Percentiles rank a stretch among this genome's conserved stretches.
phyloP scores from a whole-genome alignment of 2,329 filamentous ascomycete species.

The Dothideomycetes sp. region DNA sequence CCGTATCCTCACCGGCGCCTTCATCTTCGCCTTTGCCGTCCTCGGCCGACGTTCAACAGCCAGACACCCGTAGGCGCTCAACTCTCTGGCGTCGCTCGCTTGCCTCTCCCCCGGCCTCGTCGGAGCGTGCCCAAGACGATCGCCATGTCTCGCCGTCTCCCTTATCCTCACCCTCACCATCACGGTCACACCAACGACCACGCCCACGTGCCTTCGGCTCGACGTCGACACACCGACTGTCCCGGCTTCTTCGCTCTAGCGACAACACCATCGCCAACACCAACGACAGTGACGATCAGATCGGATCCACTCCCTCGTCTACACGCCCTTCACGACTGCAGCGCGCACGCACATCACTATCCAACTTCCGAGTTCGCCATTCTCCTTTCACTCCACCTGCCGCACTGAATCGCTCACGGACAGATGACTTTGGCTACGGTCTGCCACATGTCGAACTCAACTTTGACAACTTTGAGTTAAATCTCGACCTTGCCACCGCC shows the following conservation, averaged over 20 bases:
- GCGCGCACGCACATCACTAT: conserved; percentile 12
- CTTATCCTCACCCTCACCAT: background rate
- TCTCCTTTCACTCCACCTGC: conserved; percentile 6
- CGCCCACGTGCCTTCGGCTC: conserved; percentile 20
- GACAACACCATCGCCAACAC: conserved; percentile 15
- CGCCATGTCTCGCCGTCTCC: background rate
- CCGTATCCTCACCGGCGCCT: conserved; percentile 18
- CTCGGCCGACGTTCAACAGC: conserved; percentile 2
- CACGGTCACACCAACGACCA: background rate
- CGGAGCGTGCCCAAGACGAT: conserved; percentile 1
- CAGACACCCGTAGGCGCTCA: conserved; percentile 4
- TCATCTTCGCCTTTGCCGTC: conserved; percentile 2
- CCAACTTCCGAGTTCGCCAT: conserved; percentile 5
- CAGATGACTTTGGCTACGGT: conserved; percentile 9
- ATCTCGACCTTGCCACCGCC: conserved; percentile 27
- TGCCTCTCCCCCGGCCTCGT: conserved; percentile 4
- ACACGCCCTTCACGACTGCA: conserved; percentile 11
- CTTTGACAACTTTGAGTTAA: conserved; percentile 30
- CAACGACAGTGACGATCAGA: background rate
- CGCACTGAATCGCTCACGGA: conserved; percentile 2
- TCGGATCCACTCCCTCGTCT: conserved; percentile 17
- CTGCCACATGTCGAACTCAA: conserved; percentile 15
- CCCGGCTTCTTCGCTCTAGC: conserved; percentile 24
- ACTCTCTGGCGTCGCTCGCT: conserved; percentile 14
- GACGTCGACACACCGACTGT: conserved; percentile 24